Evolutionary conservation across 116 monocot genomes (phyloP), one percentile per base, ranked within the genome.

Genomic region (Papilionanthe hybrid): DNA sequence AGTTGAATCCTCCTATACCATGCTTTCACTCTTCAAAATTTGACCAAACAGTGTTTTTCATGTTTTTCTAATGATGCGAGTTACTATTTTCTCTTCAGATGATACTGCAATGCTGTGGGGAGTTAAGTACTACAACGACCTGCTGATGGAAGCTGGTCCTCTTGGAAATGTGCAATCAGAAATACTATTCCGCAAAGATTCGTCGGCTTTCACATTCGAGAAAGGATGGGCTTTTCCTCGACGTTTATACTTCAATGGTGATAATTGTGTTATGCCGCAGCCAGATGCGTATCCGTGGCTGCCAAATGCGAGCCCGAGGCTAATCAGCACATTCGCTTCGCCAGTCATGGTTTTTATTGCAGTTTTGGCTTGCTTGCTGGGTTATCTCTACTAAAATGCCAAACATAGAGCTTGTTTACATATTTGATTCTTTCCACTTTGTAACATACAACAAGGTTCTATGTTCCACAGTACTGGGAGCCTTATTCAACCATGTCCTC

Each of bases 201-300:
- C 48, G 18, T 72, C 72, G 7, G 84, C 86, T 19, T 92, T 92
- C 80, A 92, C 87, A 11, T 88, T 92, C 13, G 50, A 90, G 37
- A 87, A 94, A 78, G 94, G 94, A 55, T 94, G 92, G 94, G 90
- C 88, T 7, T 92, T 94, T 67, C 94, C 94, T 8, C 72, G 94
- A 37, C 86, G 94, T 0, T 55, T 91, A 25, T 92, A 94, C 77
- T 91, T 94, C 90, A 94, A 94, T 71, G 92, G 94, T 2, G 92
- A 94, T 37, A 91, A 88, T 75, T 91, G 93, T 63, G 91, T 91
- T 23, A 94, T 94, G 91, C 93, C 93, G 4, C 86, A 89, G 42
- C 93, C 93, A 9, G 91, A 94, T 82, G 55, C 86, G 3, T 94
- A 94, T 75, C 93, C 93, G 37, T 89, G 88, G 89, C 75, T 93